Base-by-base conservation (phyloP, 116 monocot species). In the Papilionanthe hybrid region DNA sequence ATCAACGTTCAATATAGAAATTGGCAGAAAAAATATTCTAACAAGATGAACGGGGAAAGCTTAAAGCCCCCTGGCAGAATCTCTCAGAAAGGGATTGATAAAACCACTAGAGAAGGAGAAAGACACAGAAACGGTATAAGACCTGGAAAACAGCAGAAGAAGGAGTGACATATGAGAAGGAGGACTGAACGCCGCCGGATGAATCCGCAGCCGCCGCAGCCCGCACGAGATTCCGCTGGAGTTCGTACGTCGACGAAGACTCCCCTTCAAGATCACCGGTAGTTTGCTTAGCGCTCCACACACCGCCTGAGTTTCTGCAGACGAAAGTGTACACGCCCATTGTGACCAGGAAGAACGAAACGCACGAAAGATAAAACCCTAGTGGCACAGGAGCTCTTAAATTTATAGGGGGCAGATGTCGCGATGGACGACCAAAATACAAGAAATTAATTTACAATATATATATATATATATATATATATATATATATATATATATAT, bases 321-420 rank as follows among this genome's bases (percentile, higher is more conserved):
- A 95, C 92, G 72, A 95, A 95, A 0, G 92, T 95, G 85, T 86
- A 95, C 48, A 95, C 92, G 27, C 95, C 95, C 93, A 92, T 95
- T 23, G 32, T 69, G 17, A 13, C 15, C 17, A 53, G 17, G 15
- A 45, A 45, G 45, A 45, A 45, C 45, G 45, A 10, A 45, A 7
- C 53, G 53, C 53, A 3, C 53, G 17, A 17, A 15, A 3, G 53
- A 3, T 4, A 53, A 53, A 37, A 53, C 53, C 53, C 53, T 53
- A 53, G 17, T 53, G 15, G 53, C 18, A 53, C 0, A 3, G 17
- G 4, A 3, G 53, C 53, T 15, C 53, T 9, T 15, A 4, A 53
- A 53, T 53, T 53, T 53, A 53, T 53, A 53, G 53, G 3, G 2
- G 53, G 13, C 4, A 53, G 2, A 4, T 15, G 53, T 53, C 15